Base-by-base conservation (phyloP, 495 filamentous ascomycete species). In the Talaromyces adpressus region DNA sequence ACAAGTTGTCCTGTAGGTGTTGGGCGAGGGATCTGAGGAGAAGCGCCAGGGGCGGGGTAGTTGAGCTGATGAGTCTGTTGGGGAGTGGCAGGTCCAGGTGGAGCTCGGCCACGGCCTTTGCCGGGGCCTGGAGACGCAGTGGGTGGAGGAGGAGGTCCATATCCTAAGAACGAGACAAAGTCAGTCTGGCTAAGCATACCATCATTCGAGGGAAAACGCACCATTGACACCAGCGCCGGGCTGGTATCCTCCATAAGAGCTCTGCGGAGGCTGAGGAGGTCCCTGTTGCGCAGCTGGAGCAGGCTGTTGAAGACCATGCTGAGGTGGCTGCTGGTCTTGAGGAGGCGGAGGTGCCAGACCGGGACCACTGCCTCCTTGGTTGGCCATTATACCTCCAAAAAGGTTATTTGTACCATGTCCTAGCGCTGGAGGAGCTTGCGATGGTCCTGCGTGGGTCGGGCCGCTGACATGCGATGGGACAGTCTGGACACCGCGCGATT, bases 321-420 rank as follows among this genome's bases (percentile, higher is more conserved):
- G 78, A 65, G 85, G 82, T 67, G 85, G 83, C 69, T 83, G 81
- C 71, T 83, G 83, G 71, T 84, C 82, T 71, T 87, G 85, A 72
- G 84, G 84, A 63, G 86, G 86, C 64, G 91, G 91, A 69, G 93
- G 94, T 61, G 91, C 92, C 70, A 96, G 89, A 66, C 89, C 88
- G 63, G 91, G 90, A 64, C 89, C 91, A 80, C 92, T 92, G 69
- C 86, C 87, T 70, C 87, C 89, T 75, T 88, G 89, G 62, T 93
- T 93, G 64, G 94, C 84, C 90, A 98, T 97, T 67, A 98, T 97
- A 25, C 91, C 91, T 66, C 92, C 89, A 71, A 98, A 98, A 45
- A 97, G 81, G 72, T 95, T 93, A 73, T 87, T 92, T 27, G 90
- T 89, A 45, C 94, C 92, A 72, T 94, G 89, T n/a, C 92, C 92